Base-by-base conservation (phyloP, 2,329 filamentous ascomycete species). In the Purpureocillium lavendulum region DNA sequence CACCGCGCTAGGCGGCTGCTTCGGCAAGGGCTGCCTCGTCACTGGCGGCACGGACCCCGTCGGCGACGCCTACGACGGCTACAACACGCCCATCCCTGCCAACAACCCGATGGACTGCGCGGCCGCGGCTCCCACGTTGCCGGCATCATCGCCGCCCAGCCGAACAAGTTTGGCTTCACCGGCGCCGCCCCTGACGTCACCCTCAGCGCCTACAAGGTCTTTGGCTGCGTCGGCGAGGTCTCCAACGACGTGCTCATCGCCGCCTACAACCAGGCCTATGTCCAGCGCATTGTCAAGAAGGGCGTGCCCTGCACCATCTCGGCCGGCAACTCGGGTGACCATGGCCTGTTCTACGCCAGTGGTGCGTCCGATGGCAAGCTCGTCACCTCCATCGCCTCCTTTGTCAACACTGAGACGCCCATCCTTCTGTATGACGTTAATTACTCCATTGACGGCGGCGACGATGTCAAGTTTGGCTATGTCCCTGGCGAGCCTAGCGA, bases 81-180 rank as follows among this genome's bases (percentile, higher is more conserved):
- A 43, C 36, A 64, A 64, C 45, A 58, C 50, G 1, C 65, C 66
- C 8, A 43, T 57, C 0, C 70, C 72, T 1, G 71, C 71, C 45
- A 34, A 56, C 2, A 70, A 76, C 45, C 77, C 76, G 2, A 71
- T 73, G 49, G 72, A 73, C 45, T 77, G 74, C 49, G 57, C 2
- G 77, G 77, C 3, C 77, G 82, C 54, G 77, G 78, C 24, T 77
- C 73, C 1, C 76, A 79, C 54, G 73, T 79, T 16, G 67, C 76
- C 2, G 79, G 80, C 26, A 80, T 77, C 44, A 69, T 83, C 33
- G 78, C 75, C 3, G 77, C 76, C 2, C 71, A 78, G 52, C 53
- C 58, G 33, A 66, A 77, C 50, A 55, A 61, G 0, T 67, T 67
- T 30, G 69, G 69, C n/a, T 73, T 78, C 49, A 71, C 70, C n/a